Percentiles rank a stretch among this genome's conserved stretches.
phyloP scores from a whole-genome alignment of 371 early-diverging fungal genomes.

The Mortierella polycephala region DNA sequence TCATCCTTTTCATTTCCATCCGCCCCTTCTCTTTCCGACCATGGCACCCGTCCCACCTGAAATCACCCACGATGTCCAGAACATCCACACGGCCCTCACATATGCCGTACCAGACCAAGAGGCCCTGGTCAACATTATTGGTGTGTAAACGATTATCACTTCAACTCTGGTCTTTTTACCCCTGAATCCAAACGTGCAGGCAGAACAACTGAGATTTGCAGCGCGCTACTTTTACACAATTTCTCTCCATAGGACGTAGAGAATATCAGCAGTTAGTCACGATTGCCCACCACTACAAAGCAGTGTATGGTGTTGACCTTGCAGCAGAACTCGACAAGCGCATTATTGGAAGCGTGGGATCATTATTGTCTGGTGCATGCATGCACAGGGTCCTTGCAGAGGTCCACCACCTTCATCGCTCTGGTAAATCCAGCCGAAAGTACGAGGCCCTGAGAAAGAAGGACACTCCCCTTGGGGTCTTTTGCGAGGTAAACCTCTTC shows the following conservation, averaged over 20 bases:
- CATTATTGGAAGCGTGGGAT: constrained; percentile 43
- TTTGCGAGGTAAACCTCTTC: constrained; percentile 29
- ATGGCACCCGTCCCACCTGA: constrained; percentile 47
- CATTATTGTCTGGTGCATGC: constrained; percentile 26
- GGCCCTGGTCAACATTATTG: constrained; percentile 45
- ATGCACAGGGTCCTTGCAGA: constrained; percentile 46
- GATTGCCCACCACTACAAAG: constrained; percentile 44
- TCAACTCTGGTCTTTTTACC: neutral
- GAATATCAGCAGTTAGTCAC: constrained; percentile 42
- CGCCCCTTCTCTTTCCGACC: neutral
- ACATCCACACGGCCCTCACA: constrained; percentile 36
- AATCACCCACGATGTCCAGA: constrained; percentile 31
- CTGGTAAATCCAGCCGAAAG: constrained; percentile 47
- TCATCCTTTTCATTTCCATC: constrained; percentile 4
- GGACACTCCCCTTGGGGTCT: constrained; percentile 40
- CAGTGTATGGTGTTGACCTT: constrained; percentile 30
- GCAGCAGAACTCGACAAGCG: constrained; percentile 34
- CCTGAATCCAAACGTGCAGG: too few relatives aligned
- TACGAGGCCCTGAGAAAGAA: constrained; percentile 45
- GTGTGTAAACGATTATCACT: constrained; percentile 8
- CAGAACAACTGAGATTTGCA: neutral
- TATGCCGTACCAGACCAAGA: constrained; percentile 39
- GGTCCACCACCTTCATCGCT: constrained; percentile 24
- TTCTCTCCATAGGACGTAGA: constrained; percentile 32
- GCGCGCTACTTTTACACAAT: neutral